Evolutionary conservation across 148 eudicot genomes (phyloP), one percentile per base, ranked within the genome.

Genomic region (Arctostaphylos glauca): DNA sequence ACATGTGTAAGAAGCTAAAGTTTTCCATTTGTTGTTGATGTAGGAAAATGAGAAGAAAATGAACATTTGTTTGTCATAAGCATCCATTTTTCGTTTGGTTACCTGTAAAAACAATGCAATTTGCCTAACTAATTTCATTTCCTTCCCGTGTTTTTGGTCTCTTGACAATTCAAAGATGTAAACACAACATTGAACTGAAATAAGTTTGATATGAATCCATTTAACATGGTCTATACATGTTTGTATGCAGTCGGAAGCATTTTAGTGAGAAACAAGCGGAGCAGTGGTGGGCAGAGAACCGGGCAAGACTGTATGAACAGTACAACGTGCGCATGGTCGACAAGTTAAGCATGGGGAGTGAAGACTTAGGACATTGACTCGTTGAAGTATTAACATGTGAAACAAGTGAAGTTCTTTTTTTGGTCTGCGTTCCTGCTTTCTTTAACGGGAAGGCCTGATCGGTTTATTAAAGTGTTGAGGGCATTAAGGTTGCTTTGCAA

Each of bases 191-290:
- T 52, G 13, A 52, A 25, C 10, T 18, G 66, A 54, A 31, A 18
- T 38, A 70, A 86, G 49, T 80, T 80, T 67, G 66, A 84, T 72
- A 74, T 56, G 19, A 60, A 14, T 16, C 6, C 38, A 25, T 56
- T 58, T 78, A 58, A 44, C 16, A 78, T 56, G 50, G 13, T 58
- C 38, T 43, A 6, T 52, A 47, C 56, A 46, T 73, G 18, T 75
- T 62, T 44, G 52, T 81, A 77, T 90, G 92, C 97, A 96, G 99
- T 80, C 98, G 99, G 82, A 94, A 93, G 88, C 88, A 98, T 83
- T 94, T 96, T 83, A 93, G 95, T 60, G 99, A 96, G 87, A 93
- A 94, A 82, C 97, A 96, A 92, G 99, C 99, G 49, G 99, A 96
- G 82, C 91, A 91, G 76, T 96, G 99, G 99, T 96, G 99, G 99